phyloP scores from a whole-genome alignment of 2,329 filamentous ascomycete genomes.

The Penicillium sp. region DNA sequence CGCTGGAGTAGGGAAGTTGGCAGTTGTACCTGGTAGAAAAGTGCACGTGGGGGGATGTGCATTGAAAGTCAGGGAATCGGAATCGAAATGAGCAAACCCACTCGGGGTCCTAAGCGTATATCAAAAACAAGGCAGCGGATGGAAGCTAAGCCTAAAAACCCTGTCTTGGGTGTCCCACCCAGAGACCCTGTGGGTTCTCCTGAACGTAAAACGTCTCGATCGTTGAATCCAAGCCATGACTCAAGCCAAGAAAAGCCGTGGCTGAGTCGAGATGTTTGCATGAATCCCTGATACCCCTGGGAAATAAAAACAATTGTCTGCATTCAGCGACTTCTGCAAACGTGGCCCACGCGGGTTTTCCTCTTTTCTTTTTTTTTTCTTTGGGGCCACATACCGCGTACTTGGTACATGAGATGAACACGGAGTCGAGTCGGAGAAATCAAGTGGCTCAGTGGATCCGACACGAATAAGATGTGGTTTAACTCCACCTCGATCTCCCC shows the following conservation, averaged over 20 bases:
- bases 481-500: neutral
- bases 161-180: slow-evolving; percentile 14
- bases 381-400: no score
- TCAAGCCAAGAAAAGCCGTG: slow-evolving; percentile 4
- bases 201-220: slow-evolving; percentile 12
- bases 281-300: neutral
- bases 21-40: no score
- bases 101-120: slow-evolving; percentile 1
- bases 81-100: neutral
- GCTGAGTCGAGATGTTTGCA: slow-evolving; percentile 9
- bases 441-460: neutral
- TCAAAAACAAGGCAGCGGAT: slow-evolving; percentile 19
- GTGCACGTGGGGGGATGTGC: neutral
- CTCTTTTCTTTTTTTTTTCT: neutral
- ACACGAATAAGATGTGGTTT: neutral
- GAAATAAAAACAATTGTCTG: slow-evolving; percentile 5
- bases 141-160: slow-evolving; percentile 11
- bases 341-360: slow-evolving; percentile 9
- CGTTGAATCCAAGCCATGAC: slow-evolving; percentile 1
- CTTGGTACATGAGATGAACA: neutral
- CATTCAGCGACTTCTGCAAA: slow-evolving; percentile 9
- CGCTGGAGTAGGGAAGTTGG: no score
- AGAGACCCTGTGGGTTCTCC: slow-evolving; percentile 5
- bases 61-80: no score
- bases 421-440: neutral